Base-by-base conservation (phyloP, 768 basidiomycete genomes). In the Psilocybe tampanensis region DNA sequence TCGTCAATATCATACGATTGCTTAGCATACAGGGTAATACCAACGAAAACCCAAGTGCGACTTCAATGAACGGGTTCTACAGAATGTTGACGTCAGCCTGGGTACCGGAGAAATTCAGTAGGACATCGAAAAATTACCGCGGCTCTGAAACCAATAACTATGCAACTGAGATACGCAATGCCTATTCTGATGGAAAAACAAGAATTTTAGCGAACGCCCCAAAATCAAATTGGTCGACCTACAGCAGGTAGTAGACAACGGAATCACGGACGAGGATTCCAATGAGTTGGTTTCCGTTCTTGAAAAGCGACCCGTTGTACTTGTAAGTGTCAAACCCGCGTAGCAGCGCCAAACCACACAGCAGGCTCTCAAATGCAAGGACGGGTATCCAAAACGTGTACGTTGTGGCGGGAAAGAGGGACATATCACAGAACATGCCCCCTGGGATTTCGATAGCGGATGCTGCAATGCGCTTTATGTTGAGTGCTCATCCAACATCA, bases 351-450 rank as follows among this genome's bases (percentile, higher is more conserved):
- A 54, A 32, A 23, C 8, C 18, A 17, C 29, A 54, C 8, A 54
- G 44, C 8, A 54, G 19, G 24, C 32, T 26, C 19, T 54, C 53
- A 18, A 54, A 54, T 8, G 19, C 29, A 6, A 54, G 53, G 19
- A 54, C 22, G 8, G 53, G 53, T 32, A 54, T 54, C 53, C 53
- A 54, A 13, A 54, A 47, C 22, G 33, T 32, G 24, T 45, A 54
- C 5, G 53, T 34, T 15, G 4, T 45, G 7, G n/a, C 15, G 18
- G 53, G 44, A n/a, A 47, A 24, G 33, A 36, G 4, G 2, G 33
- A 44, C 26, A 52, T 34, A 32, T 34, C 22, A 19, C 53, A 54
- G 17, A 34, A 45, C 8, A 33, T 47, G 8, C 44, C 53, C 13
- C 53, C 44, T 15, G 53, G 53, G 39, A 54, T 47, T 2, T 8